Percentiles rank a stretch among this genome's conserved stretches.
Conservation (phyloP, 306 rosid genomes). For the Parietaria judaica region DNA sequence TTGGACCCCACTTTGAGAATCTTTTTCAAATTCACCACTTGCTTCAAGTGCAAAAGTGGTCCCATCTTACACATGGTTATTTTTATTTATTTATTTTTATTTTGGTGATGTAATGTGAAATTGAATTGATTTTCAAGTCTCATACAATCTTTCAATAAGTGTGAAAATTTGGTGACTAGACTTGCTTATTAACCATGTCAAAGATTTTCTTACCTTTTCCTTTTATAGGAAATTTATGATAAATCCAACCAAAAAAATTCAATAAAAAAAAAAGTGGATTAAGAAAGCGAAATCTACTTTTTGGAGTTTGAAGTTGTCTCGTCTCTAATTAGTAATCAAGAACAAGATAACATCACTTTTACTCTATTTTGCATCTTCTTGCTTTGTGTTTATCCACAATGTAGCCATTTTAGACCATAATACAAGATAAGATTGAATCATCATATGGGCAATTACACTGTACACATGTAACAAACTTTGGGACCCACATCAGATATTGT, state of each 20-base stretch:
- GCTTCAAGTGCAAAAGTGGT: slow-evolving; percentile 10
- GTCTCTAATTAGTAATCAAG: slow-evolving; percentile 1
- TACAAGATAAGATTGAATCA: not conserved
- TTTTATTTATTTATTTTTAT: no score
- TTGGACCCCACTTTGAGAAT: slow-evolving; percentile 12
- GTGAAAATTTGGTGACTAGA: no score
- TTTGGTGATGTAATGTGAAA: no score
- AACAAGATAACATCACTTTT: not conserved
- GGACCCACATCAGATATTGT: slow-evolving; percentile 12
- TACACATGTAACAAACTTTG: slow-evolving; percentile 2
- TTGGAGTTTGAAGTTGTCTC: slow-evolving; percentile 1
- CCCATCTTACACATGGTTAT: not conserved
- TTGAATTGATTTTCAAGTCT: no score
- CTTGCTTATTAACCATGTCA: not conserved
- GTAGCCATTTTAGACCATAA: not conserved
- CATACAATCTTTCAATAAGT: no score
- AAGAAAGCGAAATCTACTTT: slow-evolving; percentile 7
- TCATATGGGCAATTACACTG: not conserved
- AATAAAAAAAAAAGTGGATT: slow-evolving; percentile 3
- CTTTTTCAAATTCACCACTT: slow-evolving; percentile 11
- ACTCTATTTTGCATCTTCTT: not conserved
- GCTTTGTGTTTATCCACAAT: slow-evolving; percentile 22
- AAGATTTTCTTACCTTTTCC: not conserved
- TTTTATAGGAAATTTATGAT: not conserved
- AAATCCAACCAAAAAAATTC: not conserved